Percentiles rank a stretch among this genome's conserved stretches.
phyloP scores from a whole-genome alignment of 208 protist genomes.

The Phytomonas francai region DNA sequence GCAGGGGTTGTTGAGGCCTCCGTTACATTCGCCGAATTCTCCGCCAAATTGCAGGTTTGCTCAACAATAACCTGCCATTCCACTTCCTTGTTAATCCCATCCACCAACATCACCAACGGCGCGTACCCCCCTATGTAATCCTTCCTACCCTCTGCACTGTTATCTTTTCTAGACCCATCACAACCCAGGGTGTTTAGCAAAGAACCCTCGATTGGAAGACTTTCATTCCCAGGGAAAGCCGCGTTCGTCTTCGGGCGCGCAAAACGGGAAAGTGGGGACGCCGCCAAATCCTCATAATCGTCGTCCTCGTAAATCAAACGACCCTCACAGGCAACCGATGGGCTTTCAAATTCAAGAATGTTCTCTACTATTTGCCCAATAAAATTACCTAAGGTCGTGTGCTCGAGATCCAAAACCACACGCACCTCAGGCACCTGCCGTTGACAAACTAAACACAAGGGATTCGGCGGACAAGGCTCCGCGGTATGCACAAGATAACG shows the following conservation, averaged over 20 bases:
- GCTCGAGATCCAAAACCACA: conserved; percentile 17
- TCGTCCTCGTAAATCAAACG: conserved; percentile 72
- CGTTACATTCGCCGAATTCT: not conserved
- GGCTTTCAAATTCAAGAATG: conserved; percentile 23
- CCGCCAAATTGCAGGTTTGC: too few species aligned
- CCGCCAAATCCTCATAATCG: conserved; percentile 56
- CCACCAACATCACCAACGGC: conserved; percentile 37
- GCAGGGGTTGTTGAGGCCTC: not conserved
- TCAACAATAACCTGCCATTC: conserved; percentile 52
- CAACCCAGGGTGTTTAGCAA: not conserved
- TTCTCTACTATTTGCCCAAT: conserved; percentile 26
- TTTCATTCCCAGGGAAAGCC: not conserved
- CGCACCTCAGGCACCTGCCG: conserved; percentile 33
- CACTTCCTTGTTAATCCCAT: conserved; percentile 52
- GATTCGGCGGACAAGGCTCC: conserved; percentile 26
- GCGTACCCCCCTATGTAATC: not conserved
- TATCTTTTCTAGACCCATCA: not conserved
- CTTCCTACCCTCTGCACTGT: not conserved
- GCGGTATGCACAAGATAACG: conserved; percentile 60
- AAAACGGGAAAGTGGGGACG: conserved; percentile 16
- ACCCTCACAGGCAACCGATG: conserved; percentile 32
- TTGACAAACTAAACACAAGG: conserved; percentile 52
- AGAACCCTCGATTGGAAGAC: not conserved
- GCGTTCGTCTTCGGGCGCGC: not conserved
- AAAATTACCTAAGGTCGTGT: conserved; percentile 37